Percentiles rank a stretch among this genome's conserved stretches.
Evolutionary conservation across 1,139 yeast species (phyloP).

Genomic region (Scheffersomyces titani): DNA sequence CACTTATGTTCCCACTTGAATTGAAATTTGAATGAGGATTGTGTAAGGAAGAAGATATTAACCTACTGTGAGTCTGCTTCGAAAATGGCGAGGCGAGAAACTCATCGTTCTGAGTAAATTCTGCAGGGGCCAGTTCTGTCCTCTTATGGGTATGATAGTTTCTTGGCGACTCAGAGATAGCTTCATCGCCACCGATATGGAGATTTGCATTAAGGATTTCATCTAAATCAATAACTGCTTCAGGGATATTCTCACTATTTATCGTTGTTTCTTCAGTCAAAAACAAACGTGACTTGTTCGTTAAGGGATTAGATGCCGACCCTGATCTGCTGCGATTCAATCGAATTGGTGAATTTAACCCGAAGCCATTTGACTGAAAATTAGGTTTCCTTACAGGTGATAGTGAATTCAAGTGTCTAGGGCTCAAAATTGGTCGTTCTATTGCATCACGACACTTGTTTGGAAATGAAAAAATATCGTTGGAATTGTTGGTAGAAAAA

Average conservation of each 20-base stretch:
- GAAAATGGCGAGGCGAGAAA: constrained; percentile 36
- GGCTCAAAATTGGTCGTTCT: neutral
- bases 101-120: constrained; percentile 27
- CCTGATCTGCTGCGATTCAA: constrained; percentile 25
- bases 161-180: constrained; percentile 4
- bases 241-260: constrained; percentile 49
- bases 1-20: neutral
- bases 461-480: constrained; percentile 34
- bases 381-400: constrained; percentile 8
- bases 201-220: constrained; percentile 50
- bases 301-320: constrained; percentile 16
- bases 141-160: constrained; percentile 33
- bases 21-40: neutral
- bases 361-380: constrained; percentile 10
- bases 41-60: constrained; percentile 24
- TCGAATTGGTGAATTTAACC: constrained; percentile 40
- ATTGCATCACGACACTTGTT: constrained; percentile 18
- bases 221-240: constrained; percentile 64
- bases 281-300: constrained; percentile 26
- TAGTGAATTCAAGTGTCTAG: neutral
- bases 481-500: constrained; percentile 19
- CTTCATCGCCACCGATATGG: constrained; percentile 26
- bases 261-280: constrained; percentile 35
- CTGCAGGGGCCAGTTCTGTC: constrained; percentile 51
- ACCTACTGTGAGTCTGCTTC: constrained; percentile 24